Conservation (phyloP, 139 green algal species). For the Chlamydomonas sp. region DNA sequence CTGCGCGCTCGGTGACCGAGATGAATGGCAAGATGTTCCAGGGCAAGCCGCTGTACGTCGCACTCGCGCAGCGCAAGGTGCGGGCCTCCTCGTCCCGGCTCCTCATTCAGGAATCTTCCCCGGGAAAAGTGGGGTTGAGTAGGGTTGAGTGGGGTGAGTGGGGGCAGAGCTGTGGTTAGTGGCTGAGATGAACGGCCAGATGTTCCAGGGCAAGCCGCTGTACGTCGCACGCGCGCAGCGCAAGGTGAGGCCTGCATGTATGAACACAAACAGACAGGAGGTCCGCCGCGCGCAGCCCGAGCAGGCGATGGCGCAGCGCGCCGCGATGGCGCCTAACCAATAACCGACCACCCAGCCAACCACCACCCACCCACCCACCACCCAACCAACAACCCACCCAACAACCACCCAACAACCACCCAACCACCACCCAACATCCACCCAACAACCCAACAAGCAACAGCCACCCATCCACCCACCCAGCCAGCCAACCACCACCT, state of each 20-base stretch:
- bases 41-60: slow-evolving; percentile 87
- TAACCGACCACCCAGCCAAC: no score
- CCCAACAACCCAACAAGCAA: slow-evolving; percentile 35
- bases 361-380: no score
- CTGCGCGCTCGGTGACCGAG: slow-evolving; percentile 73
- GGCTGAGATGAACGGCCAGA: slow-evolving; percentile 74
- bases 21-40: slow-evolving; percentile 76
- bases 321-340: slow-evolving; percentile 21
- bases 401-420: no score
- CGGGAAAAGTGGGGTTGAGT: no score
- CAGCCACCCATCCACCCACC: slow-evolving; percentile 17
- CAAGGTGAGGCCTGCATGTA: slow-evolving; percentile 63
- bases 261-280: no score
- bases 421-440: no score
- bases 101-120: no score
- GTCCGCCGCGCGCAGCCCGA: slow-evolving; percentile 68
- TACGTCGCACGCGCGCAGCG: slow-evolving; percentile 87
- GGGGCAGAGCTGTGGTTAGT: no score
- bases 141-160: not conserved
- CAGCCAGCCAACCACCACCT: no score
- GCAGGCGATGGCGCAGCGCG: slow-evolving; percentile 53
- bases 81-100: no score
- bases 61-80: slow-evolving; percentile 81
- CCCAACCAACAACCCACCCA: no score
- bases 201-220: slow-evolving; percentile 81